Base-by-base conservation (phyloP, 148 eudicot species). In the Amaranthus palmeri region DNA sequence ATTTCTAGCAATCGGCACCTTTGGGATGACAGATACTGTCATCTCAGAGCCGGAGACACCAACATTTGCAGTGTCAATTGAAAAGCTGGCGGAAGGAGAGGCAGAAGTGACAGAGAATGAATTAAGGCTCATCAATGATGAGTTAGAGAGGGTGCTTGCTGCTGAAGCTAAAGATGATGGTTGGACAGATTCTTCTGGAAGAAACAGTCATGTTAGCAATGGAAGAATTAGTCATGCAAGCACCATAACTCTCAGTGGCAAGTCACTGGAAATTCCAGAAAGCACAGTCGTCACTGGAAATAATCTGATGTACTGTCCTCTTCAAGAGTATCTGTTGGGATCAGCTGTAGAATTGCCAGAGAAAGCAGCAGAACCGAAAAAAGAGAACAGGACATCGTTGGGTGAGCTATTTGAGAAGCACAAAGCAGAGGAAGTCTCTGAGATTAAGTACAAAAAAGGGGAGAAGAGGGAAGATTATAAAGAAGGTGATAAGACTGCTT, bases 321-420 rank as follows among this genome's bases (percentile, higher is more conserved):
- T 93, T 12, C 96, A 89, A 57, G 90, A 79, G 46, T 93, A 85
- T 81, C 90, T 89, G 18, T 79, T 93, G 15, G 95, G 92, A 25
- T 82, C 96, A 55, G 88, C 85, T 41, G 80, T 84, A 61, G 96
- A 81, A 68, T 44, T 87, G 74, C 88, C 89, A 45, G 95, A 88
- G 41, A 86, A 76, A 57, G 60, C 82, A 66, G 57, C 78, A 51
- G 74, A 17, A 55, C 65, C 72, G 41, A 91, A 79, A 80, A 88
- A 84, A 74, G 91, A 87, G 70, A 78, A 81, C 18, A 78, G 97
- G 74, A 79, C 88, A 44, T 86, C 98, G 47, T 77, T 93, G 18
- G 92, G 87, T 4, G 98, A 93, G 72, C 84, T 93, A 56, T 91
- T 93, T 80, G 87, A 91, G 88, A 89, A 68, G 87, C 88, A 90